These are phyloP conservation scores for Sclerotinia trifoliorum DNA, from an alignment of 2,329 filamentous ascomycete genomes.

Conservation along the genomic window DNA sequence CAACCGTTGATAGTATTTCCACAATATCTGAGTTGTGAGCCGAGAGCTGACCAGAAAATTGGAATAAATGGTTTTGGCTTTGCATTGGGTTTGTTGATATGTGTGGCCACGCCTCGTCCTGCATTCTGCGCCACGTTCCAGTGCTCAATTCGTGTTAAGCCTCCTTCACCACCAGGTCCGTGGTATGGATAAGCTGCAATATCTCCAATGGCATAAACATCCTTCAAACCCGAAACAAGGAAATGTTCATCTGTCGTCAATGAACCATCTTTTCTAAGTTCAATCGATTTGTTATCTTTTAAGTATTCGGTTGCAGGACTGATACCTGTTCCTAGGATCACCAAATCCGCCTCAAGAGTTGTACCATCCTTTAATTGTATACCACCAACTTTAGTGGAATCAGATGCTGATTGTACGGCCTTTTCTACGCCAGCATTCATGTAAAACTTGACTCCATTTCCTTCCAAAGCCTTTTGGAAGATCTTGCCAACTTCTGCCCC, in stretches of 20 bases:
- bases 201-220: slow-evolving; percentile 91
- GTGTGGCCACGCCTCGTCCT: slow-evolving; percentile 73
- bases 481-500: slow-evolving; percentile 77
- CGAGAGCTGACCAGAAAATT: slow-evolving; percentile 94
- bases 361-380: slow-evolving; percentile 86
- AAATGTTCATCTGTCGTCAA: slow-evolving; percentile 78
- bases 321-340: slow-evolving; percentile 89
- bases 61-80: slow-evolving; percentile 77
- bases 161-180: slow-evolving; percentile 78
- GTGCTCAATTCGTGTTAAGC: slow-evolving; percentile 83
- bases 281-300: slow-evolving; percentile 65
- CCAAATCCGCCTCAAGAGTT: slow-evolving; percentile 78
- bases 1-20: slow-evolving; percentile 81
- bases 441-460: slow-evolving; percentile 85
- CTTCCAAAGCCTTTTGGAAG: slow-evolving; percentile 76
- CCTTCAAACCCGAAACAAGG: slow-evolving; percentile 69
- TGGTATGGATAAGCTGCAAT: slow-evolving; percentile 94
- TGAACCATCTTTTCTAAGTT: slow-evolving; percentile 81
- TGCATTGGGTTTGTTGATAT: slow-evolving; percentile 66
- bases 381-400: slow-evolving; percentile 72
- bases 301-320: slow-evolving; percentile 82
- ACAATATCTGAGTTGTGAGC: slow-evolving; percentile 87
- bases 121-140: slow-evolving; percentile 98
- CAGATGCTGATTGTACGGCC: slow-evolving; percentile 67
- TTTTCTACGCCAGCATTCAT: slow-evolving; percentile 80